Conservation (phyloP, 2,329 filamentous ascomycete species). For the Aspergillus pseudoviridinutans region DNA sequence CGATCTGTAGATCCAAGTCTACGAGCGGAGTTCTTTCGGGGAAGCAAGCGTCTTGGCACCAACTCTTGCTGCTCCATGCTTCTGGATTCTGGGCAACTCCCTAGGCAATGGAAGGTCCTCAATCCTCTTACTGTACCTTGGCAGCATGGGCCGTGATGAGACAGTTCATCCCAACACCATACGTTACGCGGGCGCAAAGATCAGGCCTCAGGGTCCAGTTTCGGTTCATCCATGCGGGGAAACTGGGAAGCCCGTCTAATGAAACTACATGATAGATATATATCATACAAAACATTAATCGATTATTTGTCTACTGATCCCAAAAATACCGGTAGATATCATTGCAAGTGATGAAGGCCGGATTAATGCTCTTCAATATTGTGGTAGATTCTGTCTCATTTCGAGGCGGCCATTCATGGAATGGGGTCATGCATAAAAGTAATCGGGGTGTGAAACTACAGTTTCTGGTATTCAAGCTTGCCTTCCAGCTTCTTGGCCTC, state of each 20-base stretch:
- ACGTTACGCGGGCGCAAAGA: too few relatives aligned
- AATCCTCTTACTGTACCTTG: not conserved
- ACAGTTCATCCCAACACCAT: too few relatives aligned
- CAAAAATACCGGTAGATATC: too few relatives aligned
- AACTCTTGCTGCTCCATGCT: not conserved
- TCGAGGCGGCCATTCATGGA: slow-evolving; percentile 11
- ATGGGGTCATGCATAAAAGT: not conserved
- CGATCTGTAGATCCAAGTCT: not conserved
- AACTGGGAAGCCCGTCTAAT: not conserved
- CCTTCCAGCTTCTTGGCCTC: slow-evolving; percentile 98
- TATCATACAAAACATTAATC: too few relatives aligned
- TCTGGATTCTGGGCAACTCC: not conserved
- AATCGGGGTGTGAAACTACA: slow-evolving; percentile 50
- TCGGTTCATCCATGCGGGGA: too few relatives aligned
- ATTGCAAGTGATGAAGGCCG: not conserved
- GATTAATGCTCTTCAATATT: not conserved
- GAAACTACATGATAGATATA: not conserved
- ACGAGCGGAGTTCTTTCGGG: not conserved
- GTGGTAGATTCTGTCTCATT: slow-evolving; percentile 8
- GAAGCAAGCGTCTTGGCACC: not conserved
- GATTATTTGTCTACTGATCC: too few relatives aligned
- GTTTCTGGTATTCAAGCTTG: slow-evolving; percentile 95
- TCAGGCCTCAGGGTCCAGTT: too few relatives aligned
- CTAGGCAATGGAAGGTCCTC: not conserved
- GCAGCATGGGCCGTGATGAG: not conserved